A percentile compares a stretch with the other conserved stretches of the same genome.
Conservation (phyloP, 225 moss, liverwort and hornwort species). For the Marchantia polymorpha region DNA sequence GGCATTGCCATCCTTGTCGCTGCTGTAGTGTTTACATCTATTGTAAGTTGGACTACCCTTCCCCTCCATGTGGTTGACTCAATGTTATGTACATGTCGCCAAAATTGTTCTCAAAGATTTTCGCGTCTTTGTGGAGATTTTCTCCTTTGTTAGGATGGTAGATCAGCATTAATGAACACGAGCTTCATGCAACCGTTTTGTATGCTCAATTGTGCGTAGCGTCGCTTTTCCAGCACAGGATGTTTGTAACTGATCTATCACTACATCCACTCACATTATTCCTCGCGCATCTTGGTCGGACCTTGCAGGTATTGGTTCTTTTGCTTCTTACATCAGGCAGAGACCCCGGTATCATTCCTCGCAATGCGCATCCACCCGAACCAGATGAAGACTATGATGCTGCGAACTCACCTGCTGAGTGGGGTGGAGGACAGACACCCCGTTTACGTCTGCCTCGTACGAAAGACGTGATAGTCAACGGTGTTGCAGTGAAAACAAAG, state of each 20-base stretch:
- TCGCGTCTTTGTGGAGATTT: too few species aligned
- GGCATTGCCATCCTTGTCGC: constrained; percentile 67
- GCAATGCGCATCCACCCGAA: constrained; percentile 84
- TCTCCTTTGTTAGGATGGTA: background rate
- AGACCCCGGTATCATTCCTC: constrained; percentile 93
- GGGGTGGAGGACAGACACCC: constrained; percentile 82
- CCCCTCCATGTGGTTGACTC: background rate
- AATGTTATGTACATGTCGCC: too few species aligned
- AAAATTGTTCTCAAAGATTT: too few species aligned
- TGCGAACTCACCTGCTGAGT: constrained; percentile 60
- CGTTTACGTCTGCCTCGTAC: constrained; percentile 79
- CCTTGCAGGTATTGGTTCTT: constrained; percentile 64
- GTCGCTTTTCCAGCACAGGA: background rate
- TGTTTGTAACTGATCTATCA: background rate
- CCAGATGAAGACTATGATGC: constrained; percentile 86
- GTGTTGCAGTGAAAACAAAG: constrained; percentile 81
- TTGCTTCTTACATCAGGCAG: constrained; percentile 88
- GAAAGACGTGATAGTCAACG: constrained; percentile 87
- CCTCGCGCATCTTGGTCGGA: background rate
- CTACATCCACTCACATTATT: background rate
- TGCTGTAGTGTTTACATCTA: constrained; percentile 56
- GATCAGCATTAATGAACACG: background rate
- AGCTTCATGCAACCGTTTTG: too few species aligned
- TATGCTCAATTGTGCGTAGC: background rate
- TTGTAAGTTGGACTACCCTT: constrained; percentile 51